Base-by-base conservation (phyloP, 2,329 filamentous ascomycete species). In the Epichloe scottii region DNA sequence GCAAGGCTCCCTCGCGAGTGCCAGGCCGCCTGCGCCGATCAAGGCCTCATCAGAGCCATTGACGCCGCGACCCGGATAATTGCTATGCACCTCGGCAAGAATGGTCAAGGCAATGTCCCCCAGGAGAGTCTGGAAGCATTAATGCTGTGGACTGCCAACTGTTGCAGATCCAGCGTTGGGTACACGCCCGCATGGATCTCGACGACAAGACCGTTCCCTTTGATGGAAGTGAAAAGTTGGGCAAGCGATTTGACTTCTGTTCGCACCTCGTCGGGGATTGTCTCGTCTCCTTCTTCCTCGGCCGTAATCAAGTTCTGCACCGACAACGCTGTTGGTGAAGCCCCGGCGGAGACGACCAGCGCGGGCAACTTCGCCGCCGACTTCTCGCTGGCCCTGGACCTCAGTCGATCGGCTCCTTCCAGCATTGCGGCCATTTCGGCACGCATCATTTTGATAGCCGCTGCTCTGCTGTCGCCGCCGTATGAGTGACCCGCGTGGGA, bases 171-270 rank as follows among this genome's bases (percentile, higher is more conserved):
- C 8, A 91, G 75, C 3, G 82, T 72, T 0, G 86, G 80, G 62
- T 90, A 91, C 2, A 87, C 84, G 33, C 85, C 86, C 0, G 86
- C 85, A 62, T 90, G 87, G 2, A 89, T 70, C 62, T 89, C 86
- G 26, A 89, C 71, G 1, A 61, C 65, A 47, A 75, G 70, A 37
- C 67, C 68, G 4, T 63, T 59, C 50, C 56, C 61, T 48, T 59
- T 68, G 52, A 71, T 57, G 3, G 56, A 51, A 3, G 14, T 38
- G 34, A 63, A 55, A 6, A 63, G 50, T 7, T 48, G 37, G 1
- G 58, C 53, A 11, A 63, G 55, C 5, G 55, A 44, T 2, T 52
- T 23, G 21, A 55, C 56, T 19, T 60, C 58, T 11, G 48, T 26
- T 39, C 51, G 51, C 8, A 62, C 50, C 40, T 59, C 59, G 5